phyloP scores from a whole-genome alignment of 2,329 filamentous ascomycete genomes.

The Didymella keratinophila region DNA sequence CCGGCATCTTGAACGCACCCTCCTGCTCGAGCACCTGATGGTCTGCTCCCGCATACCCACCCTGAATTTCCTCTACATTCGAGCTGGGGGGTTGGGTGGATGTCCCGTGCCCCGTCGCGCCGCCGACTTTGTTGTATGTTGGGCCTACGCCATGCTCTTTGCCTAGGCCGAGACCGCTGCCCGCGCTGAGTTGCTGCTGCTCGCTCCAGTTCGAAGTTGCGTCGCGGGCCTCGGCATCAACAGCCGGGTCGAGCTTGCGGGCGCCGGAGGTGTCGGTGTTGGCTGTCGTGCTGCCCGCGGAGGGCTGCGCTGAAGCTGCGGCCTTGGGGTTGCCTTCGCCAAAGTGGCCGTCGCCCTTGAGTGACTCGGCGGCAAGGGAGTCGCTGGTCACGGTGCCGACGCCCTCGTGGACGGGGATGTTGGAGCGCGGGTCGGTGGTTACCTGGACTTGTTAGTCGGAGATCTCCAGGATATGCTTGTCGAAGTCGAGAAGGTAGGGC shows the following conservation, averaged over 20 bases:
- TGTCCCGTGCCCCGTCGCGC: conserved; percentile 31
- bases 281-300: conserved; percentile 63
- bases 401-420: conserved; percentile 63
- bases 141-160: conserved; percentile 48
- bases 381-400: conserved; percentile 70
- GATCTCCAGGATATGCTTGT: background rate
- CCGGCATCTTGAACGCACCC: conserved; percentile 57
- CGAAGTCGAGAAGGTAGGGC: background rate
- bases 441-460: conserved; percentile 38
- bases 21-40: conserved; percentile 36
- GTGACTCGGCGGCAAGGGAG: conserved; percentile 79
- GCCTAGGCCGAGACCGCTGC: conserved; percentile 40
- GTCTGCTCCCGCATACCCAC: conserved; percentile 45
- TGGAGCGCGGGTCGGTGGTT: conserved; percentile 58
- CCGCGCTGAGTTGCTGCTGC: conserved; percentile 52
- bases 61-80: conserved; percentile 28
- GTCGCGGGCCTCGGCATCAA: conserved; percentile 56
- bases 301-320: conserved; percentile 59
- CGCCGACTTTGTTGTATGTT: conserved; percentile 42
- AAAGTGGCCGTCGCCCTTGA: conserved; percentile 66
- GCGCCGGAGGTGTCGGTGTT: conserved; percentile 64
- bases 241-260: conserved; percentile 58
- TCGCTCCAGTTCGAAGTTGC: conserved; percentile 51
- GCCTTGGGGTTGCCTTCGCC: conserved; percentile 64
- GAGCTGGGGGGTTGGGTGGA: conserved; percentile 5